Evolutionary conservation across 495 filamentous ascomycete genomes (phyloP).

Genomic region (Amorphotheca resinae): DNA sequence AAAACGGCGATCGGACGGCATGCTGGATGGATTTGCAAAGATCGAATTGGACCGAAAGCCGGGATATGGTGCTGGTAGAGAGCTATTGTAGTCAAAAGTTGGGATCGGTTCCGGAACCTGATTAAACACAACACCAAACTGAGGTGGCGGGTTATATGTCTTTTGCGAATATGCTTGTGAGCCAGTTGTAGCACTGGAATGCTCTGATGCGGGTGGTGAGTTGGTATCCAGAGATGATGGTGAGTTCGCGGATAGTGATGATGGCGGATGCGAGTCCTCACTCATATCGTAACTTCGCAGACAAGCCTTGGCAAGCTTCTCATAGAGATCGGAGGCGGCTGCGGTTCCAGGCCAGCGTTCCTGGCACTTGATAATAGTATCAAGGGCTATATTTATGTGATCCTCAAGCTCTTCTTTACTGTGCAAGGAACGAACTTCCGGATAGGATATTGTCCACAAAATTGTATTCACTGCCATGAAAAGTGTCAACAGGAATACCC

Average conservation of each 20-base stretch:
- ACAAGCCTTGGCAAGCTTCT: constrained; percentile 66
- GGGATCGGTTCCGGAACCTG: constrained; percentile 27
- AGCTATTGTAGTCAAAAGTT: constrained; percentile 17
- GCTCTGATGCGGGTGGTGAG: constrained; percentile 26
- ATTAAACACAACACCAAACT: constrained; percentile 41
- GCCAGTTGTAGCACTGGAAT: constrained; percentile 16
- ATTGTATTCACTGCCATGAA: constrained; percentile 82
- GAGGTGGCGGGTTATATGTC: constrained; percentile 29
- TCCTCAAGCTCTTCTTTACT: constrained; percentile 56
- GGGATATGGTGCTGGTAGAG: constrained; percentile 23
- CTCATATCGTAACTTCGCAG: constrained; percentile 62
- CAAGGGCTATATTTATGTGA: constrained; percentile 56
- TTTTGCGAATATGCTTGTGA: constrained; percentile 19
- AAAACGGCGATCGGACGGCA: constrained; percentile 31
- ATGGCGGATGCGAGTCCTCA: constrained; percentile 33
- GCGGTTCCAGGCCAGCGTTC: constrained; percentile 82
- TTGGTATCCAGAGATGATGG: constrained; percentile 40
- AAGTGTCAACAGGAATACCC: constrained; percentile 77
- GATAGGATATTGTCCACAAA: constrained; percentile 78
- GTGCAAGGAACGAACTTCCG: constrained; percentile 62
- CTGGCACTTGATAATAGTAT: constrained; percentile 59
- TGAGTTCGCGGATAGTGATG: constrained; percentile 48
- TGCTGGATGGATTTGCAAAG: constrained; percentile 34
- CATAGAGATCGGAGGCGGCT: constrained; percentile 70
- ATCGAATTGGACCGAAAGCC: constrained; percentile 44